Evolutionary conservation across 2,329 filamentous ascomycete genomes (phyloP), one percentile per base, ranked within the genome.

Genomic region (Dendryphion nanum): DNA sequence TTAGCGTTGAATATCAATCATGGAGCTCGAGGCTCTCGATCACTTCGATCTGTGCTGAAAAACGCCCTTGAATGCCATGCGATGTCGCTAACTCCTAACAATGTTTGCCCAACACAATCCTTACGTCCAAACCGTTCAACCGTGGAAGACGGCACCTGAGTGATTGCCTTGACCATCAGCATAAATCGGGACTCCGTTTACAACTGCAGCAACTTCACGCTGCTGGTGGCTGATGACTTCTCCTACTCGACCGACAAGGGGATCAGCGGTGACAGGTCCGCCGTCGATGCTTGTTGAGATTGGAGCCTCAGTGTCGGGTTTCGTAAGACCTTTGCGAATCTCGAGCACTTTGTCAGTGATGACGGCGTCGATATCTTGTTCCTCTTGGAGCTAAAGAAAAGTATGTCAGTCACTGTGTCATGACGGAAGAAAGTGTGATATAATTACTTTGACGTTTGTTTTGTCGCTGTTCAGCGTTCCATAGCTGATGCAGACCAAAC

Each of bases 321-420:
- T 17, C 29, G 29, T 30, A 16, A 98, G 76, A 1, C 89, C 91
- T 67, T 95, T 89, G 32, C 91, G 82, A 51, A 98, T 96, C 28
- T 88, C 88, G 19, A 97, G 78, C 3, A 98, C 91, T 45, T 82
- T 93, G 63, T 98, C 93, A 12, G 97, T 93, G 59, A 98, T 98
- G 37, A 98, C 91, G 1, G 93, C 93, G 61, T 98, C 93, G 45
- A 98, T 96, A 33, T 93, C 91, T 67, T 96, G 88, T 38, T 88
- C 86, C 7, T 94, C 88, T 82, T 98, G 93, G 47, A 85, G 72
- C 83, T 90, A 60, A 50, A 37, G 21, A 17, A 8, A 33, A 8
- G 19, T 33, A 18, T 18, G 21, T 7, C 7, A 24, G n/a, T 7
- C 21, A 7, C 21, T 24, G 21, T 24, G 7, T n/a, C n/a, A n/a